A percentile compares a stretch with the other conserved stretches of the same genome.
These are phyloP conservation scores for Phyllosticta citrichinensis DNA, from an alignment of 2,329 filamentous ascomycete genomes.

Conservation along the genomic window DNA sequence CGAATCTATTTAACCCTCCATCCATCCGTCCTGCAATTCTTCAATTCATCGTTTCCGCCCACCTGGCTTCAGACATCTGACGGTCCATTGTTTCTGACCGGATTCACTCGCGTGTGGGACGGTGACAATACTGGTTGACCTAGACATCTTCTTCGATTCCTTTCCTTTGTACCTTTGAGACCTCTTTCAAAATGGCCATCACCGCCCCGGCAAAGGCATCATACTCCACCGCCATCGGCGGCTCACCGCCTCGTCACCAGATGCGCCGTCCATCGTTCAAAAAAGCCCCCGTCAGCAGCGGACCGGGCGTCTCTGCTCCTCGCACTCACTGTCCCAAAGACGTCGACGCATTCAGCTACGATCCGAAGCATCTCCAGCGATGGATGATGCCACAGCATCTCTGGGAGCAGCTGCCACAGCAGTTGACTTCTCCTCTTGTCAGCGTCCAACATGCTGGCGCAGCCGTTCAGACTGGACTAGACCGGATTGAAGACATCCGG, in stretches of 20 bases:
- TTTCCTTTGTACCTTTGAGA: background rate
- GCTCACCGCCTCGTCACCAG: slow-evolving; percentile 5
- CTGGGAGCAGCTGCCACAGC: slow-evolving; percentile 25
- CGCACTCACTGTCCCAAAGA: slow-evolving; percentile 25
- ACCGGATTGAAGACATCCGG: slow-evolving; percentile 23
- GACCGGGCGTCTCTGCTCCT: slow-evolving; percentile 12
- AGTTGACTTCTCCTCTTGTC: slow-evolving; percentile 24
- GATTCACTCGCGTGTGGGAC: background rate
- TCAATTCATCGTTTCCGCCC: background rate
- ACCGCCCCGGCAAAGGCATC: background rate
- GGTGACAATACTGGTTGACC: background rate
- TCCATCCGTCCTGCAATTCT: background rate
- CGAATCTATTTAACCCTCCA: background rate
- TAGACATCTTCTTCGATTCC: background rate
- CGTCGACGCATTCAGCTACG: slow-evolving; percentile 28
- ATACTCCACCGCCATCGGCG: slow-evolving; percentile 2
- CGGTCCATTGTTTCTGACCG: background rate
- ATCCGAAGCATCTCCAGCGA: slow-evolving; percentile 24
- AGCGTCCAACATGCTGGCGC: slow-evolving; percentile 35
- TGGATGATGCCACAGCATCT: slow-evolving; percentile 31
- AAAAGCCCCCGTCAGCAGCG: slow-evolving; percentile 1
- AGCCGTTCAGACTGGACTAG: slow-evolving; percentile 33
- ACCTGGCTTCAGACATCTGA: background rate
- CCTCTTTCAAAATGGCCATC: slow-evolving; percentile 1
- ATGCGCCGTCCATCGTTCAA: slow-evolving; percentile 5